Percentiles rank a stretch among this genome's conserved stretches.
These are phyloP conservation scores for Mycena belliarum DNA, from an alignment of 768 basidiomycete genomes.

Conservation along the genomic window DNA sequence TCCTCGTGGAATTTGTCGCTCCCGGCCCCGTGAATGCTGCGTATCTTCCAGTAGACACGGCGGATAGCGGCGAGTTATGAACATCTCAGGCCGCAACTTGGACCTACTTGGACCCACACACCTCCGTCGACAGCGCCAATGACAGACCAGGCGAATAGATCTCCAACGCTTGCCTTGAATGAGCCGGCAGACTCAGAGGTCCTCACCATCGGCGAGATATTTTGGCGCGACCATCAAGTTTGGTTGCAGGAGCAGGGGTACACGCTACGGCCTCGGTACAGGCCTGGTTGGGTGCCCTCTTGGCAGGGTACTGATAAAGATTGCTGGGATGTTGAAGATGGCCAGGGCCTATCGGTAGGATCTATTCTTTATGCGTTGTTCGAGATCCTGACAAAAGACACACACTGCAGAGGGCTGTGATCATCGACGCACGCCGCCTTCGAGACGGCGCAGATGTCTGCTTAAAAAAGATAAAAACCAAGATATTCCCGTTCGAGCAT, in stretches of 20 bases:
- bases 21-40: too few species aligned
- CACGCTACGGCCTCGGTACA: conserved; percentile 27
- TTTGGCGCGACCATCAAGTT: conserved; percentile 23
- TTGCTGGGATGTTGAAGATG: conserved; percentile 14
- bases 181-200: too few species aligned
- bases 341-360: not conserved
- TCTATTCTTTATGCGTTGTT: not conserved
- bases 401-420: not conserved
- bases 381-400: not conserved
- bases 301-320: conserved; percentile 17
- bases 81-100: too few species aligned
- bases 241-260: conserved; percentile 27
- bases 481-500: conserved; percentile 28
- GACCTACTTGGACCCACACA: too few species aligned
- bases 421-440: not conserved
- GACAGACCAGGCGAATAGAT: too few species aligned
- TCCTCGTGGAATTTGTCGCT: too few species aligned
- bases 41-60: too few species aligned
- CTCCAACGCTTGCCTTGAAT: too few species aligned
- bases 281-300: conserved; percentile 27
- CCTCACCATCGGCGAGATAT: conserved; percentile 6
- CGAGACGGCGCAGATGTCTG: not conserved
- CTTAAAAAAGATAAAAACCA: not conserved
- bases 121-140: too few species aligned
- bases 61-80: too few species aligned